Percentiles rank a stretch among this genome's conserved stretches.
phyloP scores from a whole-genome alignment of 2,329 filamentous ascomycete genomes.

The Aspergillus japonicus region DNA sequence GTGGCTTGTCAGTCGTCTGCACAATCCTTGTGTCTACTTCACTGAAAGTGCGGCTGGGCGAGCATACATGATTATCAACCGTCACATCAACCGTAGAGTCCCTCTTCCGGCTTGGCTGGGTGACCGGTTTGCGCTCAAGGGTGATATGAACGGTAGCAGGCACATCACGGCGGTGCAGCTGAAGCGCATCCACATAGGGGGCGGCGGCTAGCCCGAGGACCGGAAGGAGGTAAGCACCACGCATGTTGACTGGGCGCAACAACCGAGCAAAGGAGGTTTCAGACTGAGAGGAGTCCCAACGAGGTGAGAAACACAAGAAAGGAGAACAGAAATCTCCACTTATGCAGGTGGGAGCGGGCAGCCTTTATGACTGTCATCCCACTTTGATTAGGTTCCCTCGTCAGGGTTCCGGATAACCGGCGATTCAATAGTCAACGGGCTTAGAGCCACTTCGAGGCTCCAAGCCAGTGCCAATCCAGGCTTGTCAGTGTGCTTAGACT shows the following conservation, averaged over 20 bases:
- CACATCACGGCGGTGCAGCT: conserved; percentile 12
- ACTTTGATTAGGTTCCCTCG: not conserved
- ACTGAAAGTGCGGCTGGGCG: no score
- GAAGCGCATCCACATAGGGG: conserved; percentile 2
- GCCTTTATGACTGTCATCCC: not conserved
- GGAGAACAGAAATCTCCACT: no score
- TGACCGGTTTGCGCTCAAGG: conserved; percentile 6
- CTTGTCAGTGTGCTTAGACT: not conserved
- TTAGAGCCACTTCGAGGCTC: not conserved
- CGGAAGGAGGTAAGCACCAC: not conserved
- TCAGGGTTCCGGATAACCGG: not conserved
- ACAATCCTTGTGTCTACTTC: no score
- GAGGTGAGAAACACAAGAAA: not conserved
- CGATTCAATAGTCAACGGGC: not conserved
- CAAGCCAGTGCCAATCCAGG: not conserved
- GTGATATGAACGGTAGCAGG: conserved; percentile 14
- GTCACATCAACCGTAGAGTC: conserved; percentile 7
- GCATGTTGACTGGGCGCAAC: not conserved
- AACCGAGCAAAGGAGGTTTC: not conserved
- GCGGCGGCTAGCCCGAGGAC: not conserved
- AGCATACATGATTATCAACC: not conserved
- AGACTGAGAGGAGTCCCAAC: not conserved
- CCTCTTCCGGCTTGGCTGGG: conserved; percentile 4
- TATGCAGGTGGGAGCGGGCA: not conserved
- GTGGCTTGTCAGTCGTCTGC: not conserved